Conservation (phyloP, 2,329 filamentous ascomycete species). For the Sporothrix dimorphospora region DNA sequence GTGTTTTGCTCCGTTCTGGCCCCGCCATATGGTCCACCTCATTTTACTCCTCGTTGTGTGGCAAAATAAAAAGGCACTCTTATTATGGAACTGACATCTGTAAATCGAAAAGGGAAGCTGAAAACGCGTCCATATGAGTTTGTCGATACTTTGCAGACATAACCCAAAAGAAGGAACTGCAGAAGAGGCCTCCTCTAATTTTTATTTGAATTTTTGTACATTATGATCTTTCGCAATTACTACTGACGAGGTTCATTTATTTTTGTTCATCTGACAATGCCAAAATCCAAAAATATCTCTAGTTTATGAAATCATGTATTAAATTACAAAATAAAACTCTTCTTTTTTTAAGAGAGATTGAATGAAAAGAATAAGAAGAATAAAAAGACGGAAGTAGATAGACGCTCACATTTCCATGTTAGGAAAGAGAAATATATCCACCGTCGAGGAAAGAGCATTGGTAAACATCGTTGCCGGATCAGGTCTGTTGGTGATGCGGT, state of each 20-base stretch:
- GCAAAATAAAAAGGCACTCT: neutral
- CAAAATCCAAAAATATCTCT: too few species aligned
- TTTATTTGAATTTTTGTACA: too few species aligned
- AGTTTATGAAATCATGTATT: too few species aligned
- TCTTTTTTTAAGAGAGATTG: too few species aligned
- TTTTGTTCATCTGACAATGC: too few species aligned
- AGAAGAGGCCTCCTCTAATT: too few species aligned
- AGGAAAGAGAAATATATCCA: neutral
- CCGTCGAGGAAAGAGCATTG: neutral
- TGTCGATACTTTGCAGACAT: neutral
- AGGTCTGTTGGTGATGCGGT: neutral
- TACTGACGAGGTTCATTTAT: too few species aligned
- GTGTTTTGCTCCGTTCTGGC: neutral
- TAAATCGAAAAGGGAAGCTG: neutral
- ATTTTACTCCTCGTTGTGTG: neutral
- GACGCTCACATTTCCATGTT: neutral
- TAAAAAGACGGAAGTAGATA: neutral
- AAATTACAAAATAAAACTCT: too few species aligned
- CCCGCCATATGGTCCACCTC: neutral
- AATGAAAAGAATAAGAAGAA: neutral
- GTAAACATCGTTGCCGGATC: neutral
- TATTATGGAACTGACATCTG: neutral
- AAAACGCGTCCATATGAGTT: neutral
- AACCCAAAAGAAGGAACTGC: too few species aligned
- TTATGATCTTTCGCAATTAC: too few species aligned